Evolutionary conservation across 208 protist species (phyloP), one percentile per base, ranked within the genome.

Genomic region (Endotrypanum monterogeii): DNA sequence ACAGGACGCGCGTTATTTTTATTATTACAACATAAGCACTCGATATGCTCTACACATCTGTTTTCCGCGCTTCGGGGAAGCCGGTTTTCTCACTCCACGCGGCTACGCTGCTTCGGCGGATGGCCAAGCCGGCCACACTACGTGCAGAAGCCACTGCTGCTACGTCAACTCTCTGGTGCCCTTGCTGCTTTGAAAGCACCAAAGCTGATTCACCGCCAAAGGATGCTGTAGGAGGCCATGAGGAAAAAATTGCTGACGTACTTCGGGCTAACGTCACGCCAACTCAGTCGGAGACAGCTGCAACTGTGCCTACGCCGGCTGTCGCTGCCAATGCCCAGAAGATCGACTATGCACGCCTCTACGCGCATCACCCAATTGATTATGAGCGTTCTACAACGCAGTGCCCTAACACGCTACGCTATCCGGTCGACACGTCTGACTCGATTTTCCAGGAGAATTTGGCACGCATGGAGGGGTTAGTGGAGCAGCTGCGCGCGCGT

Each of bases 391-490:
- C 76, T 20, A 75, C 56, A 39, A 74, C 65, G 71, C 57, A 80
- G 60, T 60, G 69, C 11, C 82, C 84, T 18, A 85, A 88, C 70
- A 72, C 86, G 60, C 80, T 91, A 61, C 84, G 70, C 55, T 89
- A 83, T 55, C 87, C 84, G 7, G 84, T 82, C 37, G 77, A 89
- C 61, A 56, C 48, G 8, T 60, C 71, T 30, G 63, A 84, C 77
- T 48, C 84, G 9, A 55, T 75, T 2, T 91, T 88, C 55, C 65
- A 82, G 60, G 82, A 88, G 54, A 91, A 88, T 71, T 56, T 78
- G 73, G 75, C 66, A 18, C 84, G 83, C 41, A 91, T 91, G 87
- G 58, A 89, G n/a, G 66, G 54, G 23, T 75, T 91, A 18, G 83
- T 85, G 6, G 32, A 61, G 20, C 83, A 89, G 67, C 73, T 91